Evolutionary conservation across 116 monocot genomes (phyloP).

Genomic region (Iris pallida): DNA sequence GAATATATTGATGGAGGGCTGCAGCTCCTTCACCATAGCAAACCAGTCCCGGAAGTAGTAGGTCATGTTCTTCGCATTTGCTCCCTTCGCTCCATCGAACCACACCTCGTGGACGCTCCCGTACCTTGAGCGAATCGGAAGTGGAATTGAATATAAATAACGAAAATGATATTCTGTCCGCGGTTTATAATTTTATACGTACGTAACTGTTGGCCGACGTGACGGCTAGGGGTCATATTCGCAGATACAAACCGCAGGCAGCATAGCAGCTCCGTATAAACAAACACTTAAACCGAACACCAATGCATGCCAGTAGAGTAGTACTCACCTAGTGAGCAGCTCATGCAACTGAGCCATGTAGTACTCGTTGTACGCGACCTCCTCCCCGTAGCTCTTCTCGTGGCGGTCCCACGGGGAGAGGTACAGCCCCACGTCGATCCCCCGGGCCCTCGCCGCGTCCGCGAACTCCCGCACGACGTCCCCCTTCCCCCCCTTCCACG

Average conservation of each 20-base stretch:
- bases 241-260: conserved; percentile 4
- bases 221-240: too few species aligned
- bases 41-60: conserved; percentile 88
- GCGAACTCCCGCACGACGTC: conserved; percentile 67
- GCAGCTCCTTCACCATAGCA: conserved; percentile 53
- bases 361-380: conserved; percentile 70
- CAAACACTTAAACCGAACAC: not conserved
- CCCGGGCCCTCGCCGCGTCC: conserved; percentile 34
- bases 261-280: too few species aligned
- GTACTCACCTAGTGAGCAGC: conserved; percentile 47
- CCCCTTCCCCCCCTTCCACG: conserved; percentile 59
- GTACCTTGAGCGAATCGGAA: conserved; percentile 38
- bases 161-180: too few species aligned
- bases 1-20: conserved; percentile 76
- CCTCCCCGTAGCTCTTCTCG: conserved; percentile 61
- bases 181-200: too few species aligned
- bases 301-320: not conserved
- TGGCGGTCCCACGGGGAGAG: conserved; percentile 93
- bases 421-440: conserved; percentile 69
- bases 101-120: conserved; percentile 74
- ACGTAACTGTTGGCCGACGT: too few species aligned
- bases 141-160: too few species aligned
- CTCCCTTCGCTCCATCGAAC: conserved; percentile 90
- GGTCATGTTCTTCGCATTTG: conserved; percentile 71
- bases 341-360: conserved; percentile 74